Base-by-base conservation (phyloP, 2,329 filamentous ascomycete species). In the Colletotrichum chlorophyti region DNA sequence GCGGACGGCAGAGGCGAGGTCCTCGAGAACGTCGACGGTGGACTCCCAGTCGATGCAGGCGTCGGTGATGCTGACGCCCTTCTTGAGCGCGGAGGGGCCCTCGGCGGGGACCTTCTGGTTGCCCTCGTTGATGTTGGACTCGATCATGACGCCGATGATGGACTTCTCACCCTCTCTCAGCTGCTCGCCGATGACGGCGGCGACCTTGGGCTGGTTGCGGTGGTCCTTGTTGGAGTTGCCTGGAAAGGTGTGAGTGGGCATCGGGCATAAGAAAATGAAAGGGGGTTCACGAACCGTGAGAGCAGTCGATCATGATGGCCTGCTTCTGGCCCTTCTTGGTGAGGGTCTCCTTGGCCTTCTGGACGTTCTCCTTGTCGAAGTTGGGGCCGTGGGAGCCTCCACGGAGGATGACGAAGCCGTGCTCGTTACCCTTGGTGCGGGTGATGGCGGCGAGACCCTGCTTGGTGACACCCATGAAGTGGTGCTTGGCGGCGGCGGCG, bases 391-490 rank as follows among this genome's bases (percentile, higher is more conserved):
- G 91, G 69, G 86, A 94, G 63, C 95, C 95, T 64, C 95, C 95
- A 62, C 95, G 87, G 60, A 99, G 83, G 70, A 99, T 97, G 48
- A 98, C 91, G 71, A 99, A 99, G 70, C 95, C 96, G 77, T 99
- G 92, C 77, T 97, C 91, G 75, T 99, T 99, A 53, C 95, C 95
- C 55, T 84, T 86, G 14, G 95, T 99, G 75, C 91, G 88, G 46
- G 93, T 97, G 68, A 99, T 98, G 62, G 95, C 93, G 41, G 94
- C 95, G 61, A 97, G 82, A 60, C 95, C 95, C 72, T 97, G 93
- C 83, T 99, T 99, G 27, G 95, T 99, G 46, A 99, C 95, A 76
- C 93, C 94, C 83, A 99, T 90, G 83, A 99, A 99, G 81, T 97
- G 94, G 76, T 99, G 95, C 75, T 85, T 88, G n/a, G 90, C 83